These are phyloP conservation scores for Lichtheimia ornata DNA, from an alignment of 371 early-diverging fungal genomes.

Conservation along the genomic window DNA sequence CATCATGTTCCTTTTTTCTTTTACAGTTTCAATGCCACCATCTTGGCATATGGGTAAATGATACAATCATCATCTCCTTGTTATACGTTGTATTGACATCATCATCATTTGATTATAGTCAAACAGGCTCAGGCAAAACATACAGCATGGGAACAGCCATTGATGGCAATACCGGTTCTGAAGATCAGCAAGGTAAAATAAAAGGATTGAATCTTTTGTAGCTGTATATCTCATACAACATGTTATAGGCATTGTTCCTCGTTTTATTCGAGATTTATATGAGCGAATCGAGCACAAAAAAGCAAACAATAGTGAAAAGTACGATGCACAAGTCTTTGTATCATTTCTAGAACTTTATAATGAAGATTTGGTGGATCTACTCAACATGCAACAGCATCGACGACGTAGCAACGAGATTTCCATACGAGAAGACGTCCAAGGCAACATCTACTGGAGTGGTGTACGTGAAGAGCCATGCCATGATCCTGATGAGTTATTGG, in stretches of 20 bases:
- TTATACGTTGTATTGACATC: constrained; percentile 1
- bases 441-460: constrained; percentile 89
- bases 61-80: constrained; percentile 2
- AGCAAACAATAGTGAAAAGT: constrained; percentile 13
- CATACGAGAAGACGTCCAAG: constrained; percentile 91
- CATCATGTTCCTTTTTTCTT: not conserved
- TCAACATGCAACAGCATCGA: constrained; percentile 41
- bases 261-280: constrained; percentile 77
- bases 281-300: constrained; percentile 27
- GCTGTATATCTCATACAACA: not conserved
- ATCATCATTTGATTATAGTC: constrained; percentile 2
- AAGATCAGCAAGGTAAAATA: constrained; percentile 18
- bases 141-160: constrained; percentile 32
- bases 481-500: constrained; percentile 77
- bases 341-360: constrained; percentile 97
- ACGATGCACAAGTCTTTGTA: constrained; percentile 62
- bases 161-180: constrained; percentile 23
- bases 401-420: constrained; percentile 26
- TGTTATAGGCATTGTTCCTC: constrained; percentile 81
- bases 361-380: constrained; percentile 90
- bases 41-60: constrained; percentile 26
- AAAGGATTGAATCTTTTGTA: not conserved
- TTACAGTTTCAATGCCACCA: constrained; percentile 27
- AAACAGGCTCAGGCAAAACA: constrained; percentile 44
- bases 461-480: constrained; percentile 80